phyloP scores from a whole-genome alignment of 2,329 filamentous ascomycete genomes.

The Aureobasidium zeae region DNA sequence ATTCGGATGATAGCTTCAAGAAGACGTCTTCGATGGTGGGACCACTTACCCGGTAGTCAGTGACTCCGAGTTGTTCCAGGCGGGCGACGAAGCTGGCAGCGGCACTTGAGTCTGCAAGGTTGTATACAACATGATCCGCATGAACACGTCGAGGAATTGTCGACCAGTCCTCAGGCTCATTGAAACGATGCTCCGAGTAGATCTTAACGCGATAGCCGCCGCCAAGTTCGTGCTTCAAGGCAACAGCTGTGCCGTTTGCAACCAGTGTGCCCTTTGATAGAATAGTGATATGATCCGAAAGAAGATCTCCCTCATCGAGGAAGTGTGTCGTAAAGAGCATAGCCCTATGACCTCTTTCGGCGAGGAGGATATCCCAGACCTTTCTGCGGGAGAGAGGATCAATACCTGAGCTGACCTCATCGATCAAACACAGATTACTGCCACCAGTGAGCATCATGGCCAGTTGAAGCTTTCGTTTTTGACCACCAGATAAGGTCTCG shows the following conservation, averaged over 20 bases:
- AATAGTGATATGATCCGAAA: conserved; percentile 82
- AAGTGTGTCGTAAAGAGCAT: conserved; percentile 90
- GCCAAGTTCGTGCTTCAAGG: conserved; percentile 71
- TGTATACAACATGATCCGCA: conserved; percentile 65
- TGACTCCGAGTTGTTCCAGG: conserved; percentile 57
- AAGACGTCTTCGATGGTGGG: conserved; percentile 93
- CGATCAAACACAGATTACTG: conserved; percentile 77
- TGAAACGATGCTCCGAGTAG: conserved; percentile 46
- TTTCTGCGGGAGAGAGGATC: conserved; percentile 80
- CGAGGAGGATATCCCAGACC: conserved; percentile 87
- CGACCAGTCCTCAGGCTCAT: conserved; percentile 26
- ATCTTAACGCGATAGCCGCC: conserved; percentile 78
- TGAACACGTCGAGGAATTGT: conserved; percentile 36
- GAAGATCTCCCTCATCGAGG: conserved; percentile 81
- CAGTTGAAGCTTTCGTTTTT: conserved; percentile 85
- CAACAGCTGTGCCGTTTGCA: conserved; percentile 74
- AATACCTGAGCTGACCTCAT: conserved; percentile 82
- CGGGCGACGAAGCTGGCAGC: conserved; percentile 62
- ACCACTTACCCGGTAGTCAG: conserved; percentile 75
- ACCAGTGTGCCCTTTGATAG: conserved; percentile 76
- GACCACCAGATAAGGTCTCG: conserved; percentile 76
- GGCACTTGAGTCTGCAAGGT: conserved; percentile 57
- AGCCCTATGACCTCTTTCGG: conserved; percentile 70
- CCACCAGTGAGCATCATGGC: conserved; percentile 94
- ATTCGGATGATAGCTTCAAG: conserved; percentile 72